Evolutionary conservation across 805 yeast species (phyloP), one percentile per base, ranked within the genome.

Genomic region (Teunomyces panamensis): DNA sequence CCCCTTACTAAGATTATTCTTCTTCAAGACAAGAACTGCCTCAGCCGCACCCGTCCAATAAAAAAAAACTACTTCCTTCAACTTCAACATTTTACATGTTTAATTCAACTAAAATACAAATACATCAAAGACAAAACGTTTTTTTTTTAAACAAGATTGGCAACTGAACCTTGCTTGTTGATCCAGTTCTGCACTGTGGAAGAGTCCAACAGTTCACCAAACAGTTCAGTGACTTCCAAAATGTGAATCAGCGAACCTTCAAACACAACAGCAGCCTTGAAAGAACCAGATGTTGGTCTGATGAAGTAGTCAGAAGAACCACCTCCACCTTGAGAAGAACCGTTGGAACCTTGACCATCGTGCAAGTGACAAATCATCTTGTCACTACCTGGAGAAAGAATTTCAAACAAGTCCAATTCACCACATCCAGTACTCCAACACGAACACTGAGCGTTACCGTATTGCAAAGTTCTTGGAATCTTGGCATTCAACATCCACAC

Each of bases 391-490:
- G 86, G 56, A 52, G 83, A 73, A 58, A 94, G 79, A 57, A 92
- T 78, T 80, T 94, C 99, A 62, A 92, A 94, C 61, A 90, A 77
- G 73, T 94, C 99, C 61, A 94, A 77, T 78, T 94, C 99, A 75
- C 99, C 99, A 75, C 99, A 94, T 52, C 98, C 98, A 47, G 96
- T 79, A 46, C 80, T 60, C 99, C 99, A 94, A 80, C 99, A 94
- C 32, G 97, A 89, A 78, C 98, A 94, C 16, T 79, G 65, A 24
- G 84, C 66, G 51, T 75, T 74, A 68, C 97, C 97, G 73, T 94
- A 94, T 75, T 94, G 98, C 62, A 84, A 73, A 57, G 97, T 91
- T 79, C 99, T 89, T 73, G 99, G 97, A 64, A 91, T 85, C 77
- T 88, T 87, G 53, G 96, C 96, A 69, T 91, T 91, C 67, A 91